Evolutionary conservation across 1,284 basidiomycete genomes (phyloP), one percentile per base, ranked within the genome.

Genomic region (Malassezia yamatoensis): DNA sequence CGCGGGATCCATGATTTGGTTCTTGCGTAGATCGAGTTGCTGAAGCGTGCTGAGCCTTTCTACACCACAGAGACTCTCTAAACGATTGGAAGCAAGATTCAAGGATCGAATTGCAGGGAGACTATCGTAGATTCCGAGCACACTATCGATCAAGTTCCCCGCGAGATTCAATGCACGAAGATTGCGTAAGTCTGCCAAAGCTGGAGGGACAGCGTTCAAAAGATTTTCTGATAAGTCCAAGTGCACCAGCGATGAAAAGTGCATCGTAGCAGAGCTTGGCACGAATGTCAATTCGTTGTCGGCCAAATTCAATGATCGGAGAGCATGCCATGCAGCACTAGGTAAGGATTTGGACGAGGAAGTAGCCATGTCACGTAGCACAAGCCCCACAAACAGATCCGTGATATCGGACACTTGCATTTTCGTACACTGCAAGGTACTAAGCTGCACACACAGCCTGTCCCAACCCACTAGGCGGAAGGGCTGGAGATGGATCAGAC

Each of bases 111-210:
- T 62, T 4, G 49, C 50, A 5, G 60, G 54, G 0, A 74, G 36
- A 0, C 65, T 41, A 16, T 58, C 51, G 56, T 66, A 70, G 59
- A 72, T 90, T 29, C 87, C 88, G 3, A 91, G 81, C 15, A 96
- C 86, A 6, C 90, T 91, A 67, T 93, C 90, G 64, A 98, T 90
- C 82, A 96, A 86, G 78, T 98, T 96, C 76, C 90, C 86, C 15
- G 86, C 81, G 16, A 98, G 81, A 76, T 94, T 93, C 67, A 98
- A 84, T 33, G 85, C 87, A 42, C 82, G 77, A 45, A 96, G 85
- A 59, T 83, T 85, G 66, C 84, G 83, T 8, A 96, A 81, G 0
- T 79, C 72, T 5, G 83, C 81, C 16, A 96, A 80, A 12, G 85
- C 83, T 3, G 85, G 77, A 0, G 89, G 90, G 15, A 78, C 73